These are phyloP conservation scores for Leucosporidium scottii DNA, from an alignment of 768 basidiomycete species.

Conservation along the genomic window DNA sequence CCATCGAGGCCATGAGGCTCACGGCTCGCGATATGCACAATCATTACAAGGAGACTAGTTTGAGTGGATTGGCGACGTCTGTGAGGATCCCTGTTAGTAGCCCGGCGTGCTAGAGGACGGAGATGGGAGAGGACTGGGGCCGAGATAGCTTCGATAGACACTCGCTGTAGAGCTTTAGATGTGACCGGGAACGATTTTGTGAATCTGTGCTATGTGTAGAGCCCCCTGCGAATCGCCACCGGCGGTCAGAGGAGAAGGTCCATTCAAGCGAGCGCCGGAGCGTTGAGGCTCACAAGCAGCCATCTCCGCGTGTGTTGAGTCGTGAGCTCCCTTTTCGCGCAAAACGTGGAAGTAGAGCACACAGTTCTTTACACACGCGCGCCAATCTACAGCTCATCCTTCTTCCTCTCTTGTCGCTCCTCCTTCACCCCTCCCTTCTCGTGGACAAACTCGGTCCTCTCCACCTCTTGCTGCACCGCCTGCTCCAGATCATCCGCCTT, in stretches of 20 bases:
- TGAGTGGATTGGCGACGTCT: background rate
- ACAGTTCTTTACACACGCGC: background rate
- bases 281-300: too few species aligned
- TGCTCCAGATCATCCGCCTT: slow-evolving; percentile 34
- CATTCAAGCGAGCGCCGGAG: too few species aligned
- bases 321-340: too few species aligned
- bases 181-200: too few species aligned
- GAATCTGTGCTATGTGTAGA: too few species aligned
- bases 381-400: slow-evolving; percentile 18
- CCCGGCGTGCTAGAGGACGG: slow-evolving; percentile 69
- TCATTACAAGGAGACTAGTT: slow-evolving; percentile 82
- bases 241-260: too few species aligned
- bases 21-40: slow-evolving; percentile 85
- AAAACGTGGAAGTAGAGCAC: too few species aligned
- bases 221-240: too few species aligned
- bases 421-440: slow-evolving; percentile 4
- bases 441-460: slow-evolving; percentile 24
- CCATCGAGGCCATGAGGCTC: slow-evolving; percentile 87
- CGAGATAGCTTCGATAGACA: too few species aligned
- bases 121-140: too few species aligned
- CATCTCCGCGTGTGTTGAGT: too few species aligned
- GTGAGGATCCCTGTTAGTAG: slow-evolving; percentile 64
- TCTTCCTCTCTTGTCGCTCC: slow-evolving; percentile 3
- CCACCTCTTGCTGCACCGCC: slow-evolving; percentile 33
- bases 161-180: too few species aligned